Base-by-base conservation (phyloP, 257 asterid species). In the Paulownia fortunei region DNA sequence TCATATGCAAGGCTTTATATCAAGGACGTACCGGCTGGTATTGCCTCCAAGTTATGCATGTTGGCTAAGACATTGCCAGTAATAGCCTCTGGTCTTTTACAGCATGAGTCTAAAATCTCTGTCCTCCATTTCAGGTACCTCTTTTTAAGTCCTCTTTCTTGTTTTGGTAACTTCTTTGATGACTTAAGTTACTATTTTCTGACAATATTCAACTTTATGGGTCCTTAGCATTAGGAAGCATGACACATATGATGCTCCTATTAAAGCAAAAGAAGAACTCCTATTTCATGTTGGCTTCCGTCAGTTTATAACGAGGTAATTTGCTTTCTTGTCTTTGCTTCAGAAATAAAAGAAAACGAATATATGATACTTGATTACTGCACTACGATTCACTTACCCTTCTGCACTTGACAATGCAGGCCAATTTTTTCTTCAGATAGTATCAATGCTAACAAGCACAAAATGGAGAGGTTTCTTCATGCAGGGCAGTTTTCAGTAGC, bases 381-480 rank as follows among this genome's bases (percentile, higher is more conserved):
- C 47, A 12, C 30, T 39, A 10, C 0, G 12, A 19, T 52, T 75
- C 73, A 42, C 73, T 69, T 70, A 37, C 30, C 54, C 47, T 61
- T 79, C 41, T 74, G 70, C 52, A 7, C 74, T 76, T 76, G 64
- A 32, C 72, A 4, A 56, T 87, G 79, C 91, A 96, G 98, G 92
- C 98, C 99, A 24, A 62, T 89, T 72, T 96, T 80, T 80, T 93
- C 98, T 65, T 88, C 97, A 18, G 97, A 96, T 76, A 86, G 85
- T 81, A 84, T 86, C 80, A 88, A 89, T 63, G 88, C 94, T 37
- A 94, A 88, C 77, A 90, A 92, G 88, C 96, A 89, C 87, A 96
- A 96, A 82, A 91, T 96, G 99, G 99, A 96, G 91, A 94, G 96
- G 80, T 96, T 93, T 89, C 98, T 96, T 82, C 99, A 96, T 77